Evolutionary conservation across 495 filamentous ascomycete genomes (phyloP).

Genomic region (Parmelia sp.): DNA sequence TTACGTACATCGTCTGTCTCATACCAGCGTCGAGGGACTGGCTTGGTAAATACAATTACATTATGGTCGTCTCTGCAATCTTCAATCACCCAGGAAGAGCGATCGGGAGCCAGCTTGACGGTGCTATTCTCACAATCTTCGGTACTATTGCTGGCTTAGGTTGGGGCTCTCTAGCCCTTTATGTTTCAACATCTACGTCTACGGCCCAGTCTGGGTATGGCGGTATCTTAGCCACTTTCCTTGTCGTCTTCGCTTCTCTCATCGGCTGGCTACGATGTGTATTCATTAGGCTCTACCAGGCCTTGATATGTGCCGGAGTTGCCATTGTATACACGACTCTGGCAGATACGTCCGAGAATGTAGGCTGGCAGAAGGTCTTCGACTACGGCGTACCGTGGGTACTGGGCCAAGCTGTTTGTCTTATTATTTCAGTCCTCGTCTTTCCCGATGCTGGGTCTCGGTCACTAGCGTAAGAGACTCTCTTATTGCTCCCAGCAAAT

Average conservation of each 20-base stretch:
- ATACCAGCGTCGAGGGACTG: constrained; percentile 38
- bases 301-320: constrained; percentile 47
- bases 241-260: constrained; percentile 45
- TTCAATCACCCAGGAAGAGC: constrained; percentile 50
- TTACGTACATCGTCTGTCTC: constrained; percentile 49
- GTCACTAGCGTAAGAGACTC: constrained; percentile 37
- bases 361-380: constrained; percentile 44
- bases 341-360: constrained; percentile 38
- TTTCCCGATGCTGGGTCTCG: constrained; percentile 50
- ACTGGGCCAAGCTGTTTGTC: constrained; percentile 45
- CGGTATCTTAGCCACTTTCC: constrained; percentile 46
- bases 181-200: constrained; percentile 43
- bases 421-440: constrained; percentile 40
- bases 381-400: constrained; percentile 53
- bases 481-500: not conserved
- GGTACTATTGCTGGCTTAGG: constrained; percentile 51
- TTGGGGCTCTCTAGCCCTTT: constrained; percentile 48
- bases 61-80: constrained; percentile 47
- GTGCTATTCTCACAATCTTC: constrained; percentile 44
- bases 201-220: constrained; percentile 43
- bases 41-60: constrained; percentile 48
- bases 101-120: constrained; percentile 50
- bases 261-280: constrained; percentile 49
- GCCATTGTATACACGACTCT: constrained; percentile 48
- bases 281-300: constrained; percentile 48